phyloP scores from a whole-genome alignment of 441 rosid genomes.

The Gossypium armourianum region DNA sequence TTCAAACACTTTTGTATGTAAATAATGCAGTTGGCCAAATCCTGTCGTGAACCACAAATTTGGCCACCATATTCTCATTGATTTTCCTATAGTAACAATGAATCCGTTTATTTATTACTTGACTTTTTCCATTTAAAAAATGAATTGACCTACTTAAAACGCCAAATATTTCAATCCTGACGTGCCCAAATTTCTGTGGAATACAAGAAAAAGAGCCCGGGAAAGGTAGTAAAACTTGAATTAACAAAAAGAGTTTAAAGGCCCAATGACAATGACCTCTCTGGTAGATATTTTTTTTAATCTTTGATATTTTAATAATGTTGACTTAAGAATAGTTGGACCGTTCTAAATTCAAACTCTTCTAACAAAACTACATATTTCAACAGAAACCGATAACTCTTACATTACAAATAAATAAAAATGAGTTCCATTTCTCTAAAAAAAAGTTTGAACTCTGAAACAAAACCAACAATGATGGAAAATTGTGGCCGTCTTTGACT shows the following conservation, averaged over 20 bases:
- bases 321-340: not conserved
- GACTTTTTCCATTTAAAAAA: not conserved
- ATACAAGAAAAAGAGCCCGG: not conserved
- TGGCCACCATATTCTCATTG: not conserved
- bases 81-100: not conserved
- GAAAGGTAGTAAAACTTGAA: not conserved
- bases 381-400: too few species aligned
- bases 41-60: not conserved
- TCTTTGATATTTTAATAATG: not conserved
- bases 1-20: not conserved
- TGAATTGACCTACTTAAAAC: not conserved
- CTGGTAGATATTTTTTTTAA: not conserved
- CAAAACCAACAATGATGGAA: not conserved
- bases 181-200: not conserved
- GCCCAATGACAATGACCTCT: not conserved
- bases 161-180: not conserved
- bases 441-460: too few species aligned
- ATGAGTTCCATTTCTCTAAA: too few species aligned
- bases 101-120: too few species aligned
- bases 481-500: not conserved
- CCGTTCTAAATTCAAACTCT: not conserved
- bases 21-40: not conserved
- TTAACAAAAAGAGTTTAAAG: not conserved
- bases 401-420: too few species aligned
- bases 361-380: not conserved